These are phyloP conservation scores for Fennellomyces sp. DNA, from an alignment of 371 early-diverging fungal genomes.

Conservation along the genomic window DNA sequence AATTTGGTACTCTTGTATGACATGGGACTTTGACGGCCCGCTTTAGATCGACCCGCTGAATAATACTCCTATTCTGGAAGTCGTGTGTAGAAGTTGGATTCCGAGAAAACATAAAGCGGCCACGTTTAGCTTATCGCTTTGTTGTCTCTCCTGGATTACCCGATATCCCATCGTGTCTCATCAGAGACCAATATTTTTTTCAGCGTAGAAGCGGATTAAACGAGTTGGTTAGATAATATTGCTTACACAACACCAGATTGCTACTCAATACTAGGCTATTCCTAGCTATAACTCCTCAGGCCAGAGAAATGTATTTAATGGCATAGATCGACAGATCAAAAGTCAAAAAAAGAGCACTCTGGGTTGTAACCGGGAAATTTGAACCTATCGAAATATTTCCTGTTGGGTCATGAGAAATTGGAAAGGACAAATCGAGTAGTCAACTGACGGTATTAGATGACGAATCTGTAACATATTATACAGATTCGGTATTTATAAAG, in stretches of 20 bases:
- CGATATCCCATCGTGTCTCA: too few species aligned
- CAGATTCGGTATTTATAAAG: too few species aligned
- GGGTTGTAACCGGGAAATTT: slow-evolving; percentile 4
- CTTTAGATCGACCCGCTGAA: background rate
- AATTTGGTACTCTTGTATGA: background rate
- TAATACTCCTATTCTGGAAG: background rate
- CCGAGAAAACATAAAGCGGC: background rate
- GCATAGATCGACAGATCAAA: background rate
- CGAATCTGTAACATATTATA: too few species aligned
- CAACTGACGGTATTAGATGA: background rate
- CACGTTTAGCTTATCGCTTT: background rate
- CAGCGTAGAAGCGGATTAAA: too few species aligned
- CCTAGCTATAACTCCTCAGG: background rate
- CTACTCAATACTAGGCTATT: too few species aligned
- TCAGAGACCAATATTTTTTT: too few species aligned
- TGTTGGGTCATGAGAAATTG: background rate
- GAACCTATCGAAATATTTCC: background rate
- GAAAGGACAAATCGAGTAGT: background rate
- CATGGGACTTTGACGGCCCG: background rate
- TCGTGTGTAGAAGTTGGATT: background rate
- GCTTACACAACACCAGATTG: too few species aligned
- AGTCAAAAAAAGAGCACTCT: too few species aligned
- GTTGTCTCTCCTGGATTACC: background rate
- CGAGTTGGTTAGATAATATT: too few species aligned
- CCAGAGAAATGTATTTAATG: too few species aligned